Evolutionary conservation across 148 eudicot genomes (phyloP).

Genomic region (Amaranthus hypochondriacus): DNA sequence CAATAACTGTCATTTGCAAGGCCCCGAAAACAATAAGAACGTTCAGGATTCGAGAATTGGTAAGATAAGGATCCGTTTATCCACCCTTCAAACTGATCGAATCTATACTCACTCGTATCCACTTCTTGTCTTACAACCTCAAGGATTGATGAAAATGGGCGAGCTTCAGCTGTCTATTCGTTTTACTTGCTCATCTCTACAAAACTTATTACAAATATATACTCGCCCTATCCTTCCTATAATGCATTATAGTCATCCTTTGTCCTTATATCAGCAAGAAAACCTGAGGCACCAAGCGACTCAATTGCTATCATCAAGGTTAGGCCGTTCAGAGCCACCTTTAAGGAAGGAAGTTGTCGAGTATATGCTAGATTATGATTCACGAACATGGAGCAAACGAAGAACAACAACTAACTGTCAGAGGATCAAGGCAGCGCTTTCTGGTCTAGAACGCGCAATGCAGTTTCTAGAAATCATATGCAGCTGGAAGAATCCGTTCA

Average conservation of each 20-base stretch:
- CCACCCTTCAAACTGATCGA: slow-evolving; percentile 28
- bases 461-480: slow-evolving; percentile 7
- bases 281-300: slow-evolving; percentile 35
- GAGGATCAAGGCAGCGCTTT: slow-evolving; percentile 20
- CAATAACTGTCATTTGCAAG: slow-evolving; percentile 34
- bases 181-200: slow-evolving; percentile 31
- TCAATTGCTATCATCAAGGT: slow-evolving; percentile 23
- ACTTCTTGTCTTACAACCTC: slow-evolving; percentile 24
- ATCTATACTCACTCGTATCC: slow-evolving; percentile 35
- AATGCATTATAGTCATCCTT: slow-evolving; percentile 42
- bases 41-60: slow-evolving; percentile 30
- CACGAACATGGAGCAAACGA: slow-evolving; percentile 29
- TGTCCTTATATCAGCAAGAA: slow-evolving; percentile 26
- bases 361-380: slow-evolving; percentile 35
- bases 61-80: slow-evolving; percentile 35
- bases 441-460: background rate
- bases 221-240: slow-evolving; percentile 31
- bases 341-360: slow-evolving; percentile 36
- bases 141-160: slow-evolving; percentile 36
- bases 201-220: slow-evolving; percentile 27
- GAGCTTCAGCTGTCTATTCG: slow-evolving; percentile 35
- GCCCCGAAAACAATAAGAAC: background rate
- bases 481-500: slow-evolving; percentile 30
- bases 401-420: slow-evolving; percentile 25
- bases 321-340: slow-evolving; percentile 39